Evolutionary conservation across 192 early-diverging fungal species (phyloP).

Genomic region (Chytriomyces confervae): DNA sequence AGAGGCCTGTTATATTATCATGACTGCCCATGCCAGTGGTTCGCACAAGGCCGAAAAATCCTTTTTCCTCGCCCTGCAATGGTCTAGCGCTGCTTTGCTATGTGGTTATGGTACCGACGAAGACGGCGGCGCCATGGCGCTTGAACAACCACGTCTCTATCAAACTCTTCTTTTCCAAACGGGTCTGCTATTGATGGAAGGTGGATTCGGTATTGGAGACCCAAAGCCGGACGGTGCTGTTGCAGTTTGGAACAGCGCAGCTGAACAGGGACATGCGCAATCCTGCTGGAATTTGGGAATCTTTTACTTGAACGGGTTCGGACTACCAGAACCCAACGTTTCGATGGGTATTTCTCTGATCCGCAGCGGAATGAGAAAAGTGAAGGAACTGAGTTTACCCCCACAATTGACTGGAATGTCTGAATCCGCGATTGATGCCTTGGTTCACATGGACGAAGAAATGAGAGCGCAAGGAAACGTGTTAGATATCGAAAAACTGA

Average conservation of each 20-base stretch:
- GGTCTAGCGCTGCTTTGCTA: constrained; percentile 24
- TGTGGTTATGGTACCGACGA: constrained; percentile 15
- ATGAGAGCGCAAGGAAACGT: constrained; percentile 34
- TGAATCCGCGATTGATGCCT: constrained; percentile 25
- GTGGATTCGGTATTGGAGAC: constrained; percentile 42
- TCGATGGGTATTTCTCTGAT: constrained; percentile 38
- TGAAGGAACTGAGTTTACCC: constrained; percentile 38
- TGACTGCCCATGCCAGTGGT: constrained; percentile 38
- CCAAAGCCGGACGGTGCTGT: constrained; percentile 38
- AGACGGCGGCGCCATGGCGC: constrained; percentile 32
- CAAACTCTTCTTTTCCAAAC: constrained; percentile 41
- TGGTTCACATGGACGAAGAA: constrained; percentile 40
- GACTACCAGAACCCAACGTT: constrained; percentile 42
- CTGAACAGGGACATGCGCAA: constrained; percentile 39
- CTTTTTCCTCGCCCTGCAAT: constrained; percentile 36
- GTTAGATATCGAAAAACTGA: constrained; percentile 38
- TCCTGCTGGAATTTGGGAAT: constrained; percentile 49
- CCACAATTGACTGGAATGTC: constrained; percentile 43
- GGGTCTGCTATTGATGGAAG: constrained; percentile 44
- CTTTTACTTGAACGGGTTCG: constrained; percentile 52
- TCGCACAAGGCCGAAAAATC: constrained; percentile 32
- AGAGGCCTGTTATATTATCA: constrained; percentile 53
- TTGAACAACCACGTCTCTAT: constrained; percentile 34
- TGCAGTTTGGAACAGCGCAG: constrained; percentile 22
- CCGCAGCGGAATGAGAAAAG: constrained; percentile 29